A percentile compares a stretch with the other conserved stretches of the same genome.
These are phyloP conservation scores for Globisporangium ultimum DNA, from an alignment of 352 stramenopile species.

Conservation along the genomic window DNA sequence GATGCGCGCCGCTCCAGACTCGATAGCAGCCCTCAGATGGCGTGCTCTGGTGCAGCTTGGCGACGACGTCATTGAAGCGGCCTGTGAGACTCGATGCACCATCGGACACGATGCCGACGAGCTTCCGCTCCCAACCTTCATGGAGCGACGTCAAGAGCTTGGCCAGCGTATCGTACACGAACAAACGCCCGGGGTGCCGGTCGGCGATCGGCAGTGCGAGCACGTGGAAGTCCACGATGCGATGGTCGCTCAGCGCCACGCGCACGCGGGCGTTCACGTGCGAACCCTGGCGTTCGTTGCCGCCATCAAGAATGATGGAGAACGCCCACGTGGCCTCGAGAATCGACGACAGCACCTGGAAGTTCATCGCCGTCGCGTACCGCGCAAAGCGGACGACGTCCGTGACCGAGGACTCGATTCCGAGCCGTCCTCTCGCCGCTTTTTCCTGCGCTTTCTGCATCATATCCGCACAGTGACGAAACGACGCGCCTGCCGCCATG, in stretches of 20 bases:
- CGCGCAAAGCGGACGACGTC: conserved; percentile 10
- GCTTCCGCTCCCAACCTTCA: conserved; percentile 8
- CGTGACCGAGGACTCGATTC: background rate
- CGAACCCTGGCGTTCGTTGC: conserved; percentile 5
- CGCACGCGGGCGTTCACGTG: conserved; percentile 10
- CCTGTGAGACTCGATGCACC: conserved; percentile 1
- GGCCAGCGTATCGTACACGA: conserved; percentile 8
- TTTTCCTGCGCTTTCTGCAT: conserved; percentile 10
- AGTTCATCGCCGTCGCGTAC: conserved; percentile 13
- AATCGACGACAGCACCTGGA: conserved; percentile 12
- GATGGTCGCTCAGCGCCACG: conserved; percentile 1
- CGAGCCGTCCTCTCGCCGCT: background rate
- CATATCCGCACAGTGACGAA: conserved; percentile 9
- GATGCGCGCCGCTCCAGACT: conserved; percentile 12
- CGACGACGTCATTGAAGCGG: background rate
- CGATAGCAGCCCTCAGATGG: conserved; percentile 8
- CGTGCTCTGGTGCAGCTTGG: conserved; percentile 8
- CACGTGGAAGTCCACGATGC: conserved; percentile 13
- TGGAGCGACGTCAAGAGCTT: conserved; percentile 10
- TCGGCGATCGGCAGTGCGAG: conserved; percentile 11
- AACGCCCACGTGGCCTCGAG: conserved; percentile 14
- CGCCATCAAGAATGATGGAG: conserved; percentile 11
- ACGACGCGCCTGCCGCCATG: conserved; percentile 4
- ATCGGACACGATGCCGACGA: conserved; percentile 8
- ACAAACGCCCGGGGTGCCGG: conserved; percentile 1